Evolutionary conservation across 2,329 filamentous ascomycete species (phyloP), one percentile per base, ranked within the genome.

Genomic region (Fusarium tupiense): DNA sequence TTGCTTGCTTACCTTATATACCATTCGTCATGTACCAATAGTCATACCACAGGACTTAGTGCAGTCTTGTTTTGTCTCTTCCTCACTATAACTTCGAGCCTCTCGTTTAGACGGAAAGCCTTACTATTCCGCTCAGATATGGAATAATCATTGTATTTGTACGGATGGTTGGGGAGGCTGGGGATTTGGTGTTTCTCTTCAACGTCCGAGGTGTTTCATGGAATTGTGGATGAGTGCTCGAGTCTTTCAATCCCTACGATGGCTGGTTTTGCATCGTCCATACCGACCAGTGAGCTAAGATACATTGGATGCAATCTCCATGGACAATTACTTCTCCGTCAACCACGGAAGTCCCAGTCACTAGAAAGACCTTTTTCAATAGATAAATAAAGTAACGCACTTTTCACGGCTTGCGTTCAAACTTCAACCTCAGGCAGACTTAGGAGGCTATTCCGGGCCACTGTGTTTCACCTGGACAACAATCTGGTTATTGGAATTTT

Each of bases 11-110:
- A 26, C 46, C 46, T 49, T 50, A 58, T 77, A 76, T 77, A 76
- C 73, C 71, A 74, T 77, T 73, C 70, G 65, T 71, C 38, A 37
- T 65, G 73, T 77, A 77, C 62, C 71, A 68, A 74, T 76, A 76
- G 43, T 70, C 65, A 61, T 67, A 69, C 50, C 60, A 61, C 49
- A 64, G 62, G 71, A 56, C 59, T 31, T 56, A 38, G 13, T 31
- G 35, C 24, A 60, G 63, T 54, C 68, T 76, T 65, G 33, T 14
- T 72, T 68, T 61, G 57, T 59, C 33, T 65, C 40, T 41, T 31
- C 47, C 22, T 50, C 35, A 56, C 41, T 62, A 22, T 43, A 31
- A 20, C 56, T 62, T 33, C 9, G 41, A 52, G 56, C 47, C 67
- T 58, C 69, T 62, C 61, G 56, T 71, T 71, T 58, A 31, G 58